Conservation (phyloP, 768 basidiomycete genomes). For the Tricholoma sp. region DNA sequence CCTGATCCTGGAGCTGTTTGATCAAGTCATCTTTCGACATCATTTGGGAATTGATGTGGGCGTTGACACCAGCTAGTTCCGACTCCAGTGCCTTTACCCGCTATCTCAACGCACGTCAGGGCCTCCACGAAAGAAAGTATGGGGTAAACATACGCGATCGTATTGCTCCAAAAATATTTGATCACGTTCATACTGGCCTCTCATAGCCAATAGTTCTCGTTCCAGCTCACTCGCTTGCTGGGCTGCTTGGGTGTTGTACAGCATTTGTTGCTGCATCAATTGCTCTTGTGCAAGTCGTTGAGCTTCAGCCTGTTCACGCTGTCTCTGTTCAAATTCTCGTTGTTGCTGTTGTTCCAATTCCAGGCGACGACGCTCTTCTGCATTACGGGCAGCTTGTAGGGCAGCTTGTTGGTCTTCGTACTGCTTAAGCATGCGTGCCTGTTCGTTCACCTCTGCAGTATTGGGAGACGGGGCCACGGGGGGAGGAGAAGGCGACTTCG, state of each 20-base stretch:
- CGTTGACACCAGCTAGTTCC: constrained; percentile 69
- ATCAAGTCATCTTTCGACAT: constrained; percentile 92
- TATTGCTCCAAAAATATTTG: constrained; percentile 98
- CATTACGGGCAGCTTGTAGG: constrained; percentile 73
- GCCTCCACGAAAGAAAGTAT: background rate
- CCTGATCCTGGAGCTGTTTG: constrained; percentile 93
- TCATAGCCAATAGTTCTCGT: constrained; percentile 84
- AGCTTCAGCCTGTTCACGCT: constrained; percentile 80
- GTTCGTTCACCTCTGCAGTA: constrained; percentile 74
- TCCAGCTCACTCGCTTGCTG: constrained; percentile 75
- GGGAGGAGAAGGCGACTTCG: constrained; percentile 57
- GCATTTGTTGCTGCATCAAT: constrained; percentile 77
- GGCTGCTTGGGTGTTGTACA: constrained; percentile 71
- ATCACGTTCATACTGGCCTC: constrained; percentile 96
- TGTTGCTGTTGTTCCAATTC: constrained; percentile 78
- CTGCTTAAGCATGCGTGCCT: constrained; percentile 90
- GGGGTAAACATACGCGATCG: constrained; percentile 65
- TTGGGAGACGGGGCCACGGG: constrained; percentile 69
- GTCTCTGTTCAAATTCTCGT: constrained; percentile 85
- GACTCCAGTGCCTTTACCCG: constrained; percentile 94
- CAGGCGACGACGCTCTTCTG: constrained; percentile 74
- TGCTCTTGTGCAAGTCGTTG: constrained; percentile 89
- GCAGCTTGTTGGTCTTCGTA: constrained; percentile 95
- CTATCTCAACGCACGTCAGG: constrained; percentile 33
- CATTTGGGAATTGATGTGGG: constrained; percentile 82